phyloP scores from a whole-genome alignment of 2,329 filamentous ascomycete genomes.

The Sphaerulina musiva region DNA sequence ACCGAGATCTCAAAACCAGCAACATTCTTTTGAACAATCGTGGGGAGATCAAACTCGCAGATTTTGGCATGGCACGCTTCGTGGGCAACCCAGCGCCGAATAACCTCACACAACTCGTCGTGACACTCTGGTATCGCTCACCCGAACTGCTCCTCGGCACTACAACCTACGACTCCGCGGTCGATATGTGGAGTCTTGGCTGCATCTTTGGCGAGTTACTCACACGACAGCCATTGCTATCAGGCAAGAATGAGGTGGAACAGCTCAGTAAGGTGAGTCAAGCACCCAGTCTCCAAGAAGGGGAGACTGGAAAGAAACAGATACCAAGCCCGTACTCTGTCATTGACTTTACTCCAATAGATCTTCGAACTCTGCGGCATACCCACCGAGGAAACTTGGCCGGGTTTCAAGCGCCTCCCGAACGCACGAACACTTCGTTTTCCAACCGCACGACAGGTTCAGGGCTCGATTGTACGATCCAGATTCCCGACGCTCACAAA shows the following conservation, averaged over 20 bases:
- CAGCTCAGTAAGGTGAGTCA: slow-evolving; percentile 60
- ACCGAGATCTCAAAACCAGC: slow-evolving; percentile 82
- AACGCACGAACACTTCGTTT: slow-evolving; percentile 76
- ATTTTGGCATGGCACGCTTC: slow-evolving; percentile 96
- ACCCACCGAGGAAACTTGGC: slow-evolving; percentile 77
- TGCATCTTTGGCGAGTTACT: slow-evolving; percentile 94
- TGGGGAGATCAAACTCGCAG: slow-evolving; percentile 88
- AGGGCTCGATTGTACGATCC: slow-evolving; percentile 54
- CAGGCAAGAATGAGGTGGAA: slow-evolving; percentile 88
- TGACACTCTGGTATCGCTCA: slow-evolving; percentile 93
- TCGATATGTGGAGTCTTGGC: slow-evolving; percentile 95
- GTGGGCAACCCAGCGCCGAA: slow-evolving; percentile 67
- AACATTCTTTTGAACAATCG: slow-evolving; percentile 94
- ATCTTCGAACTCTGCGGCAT: slow-evolving; percentile 88
- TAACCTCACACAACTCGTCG: slow-evolving; percentile 83
- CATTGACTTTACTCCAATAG: slow-evolving; percentile 31
- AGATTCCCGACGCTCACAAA: slow-evolving; percentile 76
- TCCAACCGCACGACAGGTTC: slow-evolving; percentile 38
- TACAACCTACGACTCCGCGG: slow-evolving; percentile 62
- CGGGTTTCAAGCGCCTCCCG: slow-evolving; percentile 75
- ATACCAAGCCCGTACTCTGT: slow-evolving; percentile 12
- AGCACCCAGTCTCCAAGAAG: slow-evolving; percentile 19
- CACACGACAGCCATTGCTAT: slow-evolving; percentile 72
- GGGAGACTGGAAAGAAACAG: slow-evolving; percentile 26
- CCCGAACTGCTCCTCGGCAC: slow-evolving; percentile 85